Conservation (phyloP, 345 rosid genomes). For the Hibiscus syriacus region DNA sequence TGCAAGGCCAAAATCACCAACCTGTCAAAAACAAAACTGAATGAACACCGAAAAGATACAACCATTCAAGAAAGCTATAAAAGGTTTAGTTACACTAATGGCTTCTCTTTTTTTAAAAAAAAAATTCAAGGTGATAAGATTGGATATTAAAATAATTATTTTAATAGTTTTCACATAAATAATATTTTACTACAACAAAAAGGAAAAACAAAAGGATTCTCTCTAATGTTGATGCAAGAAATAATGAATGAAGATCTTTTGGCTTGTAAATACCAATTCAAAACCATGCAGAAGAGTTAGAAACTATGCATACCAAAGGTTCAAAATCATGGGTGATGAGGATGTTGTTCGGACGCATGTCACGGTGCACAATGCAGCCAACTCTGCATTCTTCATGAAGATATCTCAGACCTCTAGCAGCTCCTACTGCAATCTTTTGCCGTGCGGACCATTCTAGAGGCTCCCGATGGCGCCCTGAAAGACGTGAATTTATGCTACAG, state of each 20-base stretch:
- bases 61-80: background rate
- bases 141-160: background rate
- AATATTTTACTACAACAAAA: background rate
- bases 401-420: constrained; percentile 96
- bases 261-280: background rate
- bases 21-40: constrained; percentile 33
- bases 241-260: background rate
- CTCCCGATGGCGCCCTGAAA: constrained; percentile 57
- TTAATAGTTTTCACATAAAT: background rate
- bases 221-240: background rate
- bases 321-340: constrained; percentile 98
- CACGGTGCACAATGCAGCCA: constrained; percentile 99
- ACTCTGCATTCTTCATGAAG: constrained; percentile 99
- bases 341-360: constrained; percentile 98
- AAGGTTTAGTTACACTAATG: background rate
- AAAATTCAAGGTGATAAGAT: background rate
- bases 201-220: background rate
- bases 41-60: background rate
- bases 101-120: background rate
- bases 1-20: constrained; percentile 99
- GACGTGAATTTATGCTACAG: constrained; percentile 3
- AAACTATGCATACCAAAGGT: constrained; percentile 56
- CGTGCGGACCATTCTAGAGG: constrained; percentile 88
- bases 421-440: constrained; percentile 96
- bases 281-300: background rate